phyloP scores from a whole-genome alignment of 805 yeast species.

The Saturnispora quitensis region DNA sequence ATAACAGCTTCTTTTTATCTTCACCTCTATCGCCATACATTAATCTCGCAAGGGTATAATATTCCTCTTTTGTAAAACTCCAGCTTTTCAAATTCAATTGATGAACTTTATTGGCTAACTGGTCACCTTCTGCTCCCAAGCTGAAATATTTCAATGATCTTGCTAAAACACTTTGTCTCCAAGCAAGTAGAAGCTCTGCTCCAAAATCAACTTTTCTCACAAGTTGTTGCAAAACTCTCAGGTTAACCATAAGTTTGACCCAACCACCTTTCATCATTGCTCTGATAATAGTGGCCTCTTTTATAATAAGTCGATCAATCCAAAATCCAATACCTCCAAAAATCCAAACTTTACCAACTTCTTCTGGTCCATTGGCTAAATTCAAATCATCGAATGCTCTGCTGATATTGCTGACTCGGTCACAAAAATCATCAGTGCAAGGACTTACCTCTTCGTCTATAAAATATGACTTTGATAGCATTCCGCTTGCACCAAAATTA shows the following conservation, averaged over 20 bases:
- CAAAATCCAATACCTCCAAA: conserved; percentile 14
- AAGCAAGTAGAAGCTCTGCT: background rate
- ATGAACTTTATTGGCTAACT: conserved; percentile 3
- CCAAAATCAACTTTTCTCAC: conserved; percentile 40
- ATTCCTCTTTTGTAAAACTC: conserved; percentile 35
- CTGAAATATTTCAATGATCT: conserved; percentile 48
- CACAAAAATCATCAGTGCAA: conserved; percentile 13
- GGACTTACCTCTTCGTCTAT: conserved; percentile 11
- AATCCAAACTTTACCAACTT: conserved; percentile 8
- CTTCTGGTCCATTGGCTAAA: conserved; percentile 1
- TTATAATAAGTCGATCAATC: conserved; percentile 43
- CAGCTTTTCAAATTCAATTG: conserved; percentile 4
- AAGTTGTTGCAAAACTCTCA: conserved; percentile 61
- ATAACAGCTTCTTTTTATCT: conserved; percentile 2
- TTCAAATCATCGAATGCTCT: conserved; percentile 10
- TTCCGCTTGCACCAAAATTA: background rate
- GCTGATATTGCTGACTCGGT: conserved; percentile 9
- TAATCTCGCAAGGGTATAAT: conserved; percentile 43
- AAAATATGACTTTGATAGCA: background rate
- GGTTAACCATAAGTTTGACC: conserved; percentile 48
- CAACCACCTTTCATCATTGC: conserved; percentile 51
- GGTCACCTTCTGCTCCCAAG: conserved; percentile 19
- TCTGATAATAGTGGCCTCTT: conserved; percentile 41
- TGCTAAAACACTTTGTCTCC: conserved; percentile 5
- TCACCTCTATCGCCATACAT: conserved; percentile 33